Evolutionary conservation across 1,284 basidiomycete genomes (phyloP).

Genomic region (Marasmius fiardii): DNA sequence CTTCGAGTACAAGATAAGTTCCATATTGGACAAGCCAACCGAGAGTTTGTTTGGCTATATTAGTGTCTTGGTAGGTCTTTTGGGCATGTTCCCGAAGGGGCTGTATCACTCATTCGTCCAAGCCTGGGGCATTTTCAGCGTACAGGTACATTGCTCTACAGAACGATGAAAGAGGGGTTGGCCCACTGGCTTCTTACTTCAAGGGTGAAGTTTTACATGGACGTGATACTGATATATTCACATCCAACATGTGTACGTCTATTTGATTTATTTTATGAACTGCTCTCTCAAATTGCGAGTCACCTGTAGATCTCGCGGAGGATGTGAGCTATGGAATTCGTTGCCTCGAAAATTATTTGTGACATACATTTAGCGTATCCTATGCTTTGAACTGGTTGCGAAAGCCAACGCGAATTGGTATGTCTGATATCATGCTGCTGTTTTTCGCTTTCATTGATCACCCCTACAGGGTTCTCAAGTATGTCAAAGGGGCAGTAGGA

Average conservation of each 20-base stretch:
- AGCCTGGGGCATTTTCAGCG: constrained; percentile 95
- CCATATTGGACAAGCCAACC: constrained; percentile 93
- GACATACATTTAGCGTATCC: constrained; percentile 65
- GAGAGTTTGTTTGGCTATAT: constrained; percentile 95
- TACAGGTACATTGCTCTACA: constrained; percentile 89
- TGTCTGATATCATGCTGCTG: constrained; percentile 7
- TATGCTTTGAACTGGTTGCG: constrained; percentile 96
- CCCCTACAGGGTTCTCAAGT: constrained; percentile 79
- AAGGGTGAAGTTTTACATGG: constrained; percentile 93
- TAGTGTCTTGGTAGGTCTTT: constrained; percentile 60
- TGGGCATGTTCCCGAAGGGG: not conserved
- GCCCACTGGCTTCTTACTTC: constrained; percentile 94
- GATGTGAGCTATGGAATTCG: constrained; percentile 52
- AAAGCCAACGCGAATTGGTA: constrained; percentile 87
- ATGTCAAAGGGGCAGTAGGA: constrained; percentile 92
- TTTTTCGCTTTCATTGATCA: not conserved
- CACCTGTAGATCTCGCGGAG: constrained; percentile 69
- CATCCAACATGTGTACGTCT: constrained; percentile 83
- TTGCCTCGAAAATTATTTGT: constrained; percentile 4
- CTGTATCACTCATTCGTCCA: not conserved
- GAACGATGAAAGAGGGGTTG: constrained; percentile 83
- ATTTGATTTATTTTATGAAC: not conserved
- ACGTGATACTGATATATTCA: constrained; percentile 92
- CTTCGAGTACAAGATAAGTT: constrained; percentile 92
- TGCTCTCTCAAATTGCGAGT: constrained; percentile 10